A percentile compares a stretch with the other conserved stretches of the same genome.
phyloP scores from a whole-genome alignment of 257 asterid genomes.

The Linaria vulgaris region DNA sequence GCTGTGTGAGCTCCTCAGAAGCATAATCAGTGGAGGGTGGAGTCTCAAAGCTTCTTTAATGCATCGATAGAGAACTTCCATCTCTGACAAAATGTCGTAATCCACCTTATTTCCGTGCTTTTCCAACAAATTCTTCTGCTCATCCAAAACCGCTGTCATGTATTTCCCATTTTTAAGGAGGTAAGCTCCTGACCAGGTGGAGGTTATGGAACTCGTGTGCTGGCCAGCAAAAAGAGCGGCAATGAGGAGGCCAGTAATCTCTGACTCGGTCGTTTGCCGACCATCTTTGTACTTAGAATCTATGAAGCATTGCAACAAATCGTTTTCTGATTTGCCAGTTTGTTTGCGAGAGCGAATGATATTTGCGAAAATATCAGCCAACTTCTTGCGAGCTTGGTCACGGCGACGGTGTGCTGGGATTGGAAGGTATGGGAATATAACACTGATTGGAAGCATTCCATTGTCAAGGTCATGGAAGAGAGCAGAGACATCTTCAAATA shows the following conservation, averaged over 20 bases:
- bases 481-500: constrained; percentile 87
- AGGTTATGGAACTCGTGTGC: constrained; percentile 95
- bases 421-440: constrained; percentile 83
- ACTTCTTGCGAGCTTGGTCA: constrained; percentile 88
- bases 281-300: constrained; percentile 96
- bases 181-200: constrained; percentile 94
- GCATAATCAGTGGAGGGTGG: constrained; percentile 95
- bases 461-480: constrained; percentile 93
- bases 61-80: constrained; percentile 83
- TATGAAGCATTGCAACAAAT: constrained; percentile 86
- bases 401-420: constrained; percentile 92
- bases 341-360: constrained; percentile 71
- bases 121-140: constrained; percentile 64
- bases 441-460: constrained; percentile 96
- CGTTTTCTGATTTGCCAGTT: constrained; percentile 60
- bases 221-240: constrained; percentile 98
- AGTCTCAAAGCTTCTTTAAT: constrained; percentile 89
- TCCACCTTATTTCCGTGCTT: constrained; percentile 73
- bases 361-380: constrained; percentile 60
- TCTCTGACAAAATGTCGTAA: constrained; percentile 82
- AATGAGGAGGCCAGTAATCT: constrained; percentile 83
- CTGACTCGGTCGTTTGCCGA: constrained; percentile 68
- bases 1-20: constrained; percentile 79
- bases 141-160: constrained; percentile 74
- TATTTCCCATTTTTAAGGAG: constrained; percentile 70